Evolutionary conservation across 2,329 filamentous ascomycete genomes (phyloP).

Genomic region (Aspergillus oerlinghausenensis): DNA sequence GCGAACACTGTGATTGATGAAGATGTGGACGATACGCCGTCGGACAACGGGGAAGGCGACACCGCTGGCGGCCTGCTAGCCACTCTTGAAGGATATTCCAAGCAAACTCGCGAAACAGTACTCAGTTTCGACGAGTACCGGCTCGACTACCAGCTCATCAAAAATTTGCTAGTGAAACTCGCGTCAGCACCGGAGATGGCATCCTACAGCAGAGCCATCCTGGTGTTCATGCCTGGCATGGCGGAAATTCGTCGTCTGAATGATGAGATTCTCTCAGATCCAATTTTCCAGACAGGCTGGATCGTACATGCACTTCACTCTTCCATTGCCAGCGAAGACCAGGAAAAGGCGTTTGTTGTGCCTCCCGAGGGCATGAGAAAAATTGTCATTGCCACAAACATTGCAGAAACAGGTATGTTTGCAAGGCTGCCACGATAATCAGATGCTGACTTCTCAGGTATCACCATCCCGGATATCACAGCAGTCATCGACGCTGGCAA

Average conservation of each 20-base stretch:
- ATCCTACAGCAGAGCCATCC: conserved; percentile 78
- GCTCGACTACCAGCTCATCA: conserved; percentile 83
- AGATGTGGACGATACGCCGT: conserved; percentile 43
- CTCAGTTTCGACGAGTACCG: conserved; percentile 81
- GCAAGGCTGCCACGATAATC: neutral
- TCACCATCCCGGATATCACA: conserved; percentile 96
- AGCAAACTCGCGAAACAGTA: conserved; percentile 69
- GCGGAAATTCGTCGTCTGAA: conserved; percentile 87
- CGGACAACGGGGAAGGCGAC: conserved; percentile 47
- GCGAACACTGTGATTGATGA: conserved; percentile 37
- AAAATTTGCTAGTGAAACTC: conserved; percentile 72
- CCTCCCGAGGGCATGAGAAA: conserved; percentile 80
- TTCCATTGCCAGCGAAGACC: conserved; percentile 90
- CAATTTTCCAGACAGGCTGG: conserved; percentile 72
- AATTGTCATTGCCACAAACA: conserved; percentile 95
- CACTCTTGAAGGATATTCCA: conserved; percentile 68
- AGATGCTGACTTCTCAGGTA: conserved; percentile 39
- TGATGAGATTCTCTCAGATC: conserved; percentile 74
- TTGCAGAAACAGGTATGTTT: conserved; percentile 76
- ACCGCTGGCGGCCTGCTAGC: conserved; percentile 56
- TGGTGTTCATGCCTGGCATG: conserved; percentile 94
- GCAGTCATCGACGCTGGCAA: conserved; percentile 96
- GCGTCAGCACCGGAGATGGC: conserved; percentile 62
- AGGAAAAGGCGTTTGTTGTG: conserved; percentile 85
- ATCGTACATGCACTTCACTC: conserved; percentile 87